Conservation (phyloP, 805 yeast species). For the Cyberlindnera japonica region DNA sequence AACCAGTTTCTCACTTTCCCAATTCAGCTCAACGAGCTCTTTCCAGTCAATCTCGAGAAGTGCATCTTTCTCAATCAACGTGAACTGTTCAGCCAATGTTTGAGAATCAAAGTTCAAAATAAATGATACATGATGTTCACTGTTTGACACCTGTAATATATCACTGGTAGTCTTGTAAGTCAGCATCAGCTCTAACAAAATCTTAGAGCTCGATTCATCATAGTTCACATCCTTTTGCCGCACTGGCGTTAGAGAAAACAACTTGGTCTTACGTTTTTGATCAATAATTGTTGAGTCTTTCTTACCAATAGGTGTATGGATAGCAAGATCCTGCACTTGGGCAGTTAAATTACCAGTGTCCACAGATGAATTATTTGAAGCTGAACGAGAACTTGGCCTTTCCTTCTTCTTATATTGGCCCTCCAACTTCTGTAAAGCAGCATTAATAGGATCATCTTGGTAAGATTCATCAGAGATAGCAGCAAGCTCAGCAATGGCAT, state of each 20-base stretch:
- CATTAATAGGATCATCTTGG: constrained; percentile 64
- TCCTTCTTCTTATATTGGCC: constrained; percentile 44
- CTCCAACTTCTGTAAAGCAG: constrained; percentile 74
- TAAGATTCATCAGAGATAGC: constrained; percentile 78
- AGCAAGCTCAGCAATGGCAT: constrained; percentile 71
- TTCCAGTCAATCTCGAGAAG: constrained; percentile 88
- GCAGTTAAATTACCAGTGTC: constrained; percentile 21
- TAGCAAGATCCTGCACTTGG: constrained; percentile 20
- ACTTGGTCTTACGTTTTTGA: constrained; percentile 37
- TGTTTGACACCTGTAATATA: constrained; percentile 24
- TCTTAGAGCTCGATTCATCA: constrained; percentile 29
- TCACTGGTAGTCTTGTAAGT: constrained; percentile 24
- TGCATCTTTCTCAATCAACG: constrained; percentile 82
- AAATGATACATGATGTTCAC: constrained; percentile 72
- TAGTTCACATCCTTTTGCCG: constrained; percentile 20
- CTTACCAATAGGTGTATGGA: constrained; percentile 14
- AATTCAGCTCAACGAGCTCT: constrained; percentile 71
- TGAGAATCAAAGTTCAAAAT: constrained; percentile 67
- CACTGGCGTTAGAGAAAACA: constrained; percentile 34
- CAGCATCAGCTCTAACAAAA: constrained; percentile 37
- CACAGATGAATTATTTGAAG: constrained; percentile 14
- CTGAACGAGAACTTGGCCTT: neutral
- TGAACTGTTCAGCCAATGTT: constrained; percentile 73
- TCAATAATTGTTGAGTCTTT: constrained; percentile 33
- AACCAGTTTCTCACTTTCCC: constrained; percentile 58